Evolutionary conservation across 2,329 filamentous ascomycete genomes (phyloP).

Genomic region (Pestalotiopsis sp.): DNA sequence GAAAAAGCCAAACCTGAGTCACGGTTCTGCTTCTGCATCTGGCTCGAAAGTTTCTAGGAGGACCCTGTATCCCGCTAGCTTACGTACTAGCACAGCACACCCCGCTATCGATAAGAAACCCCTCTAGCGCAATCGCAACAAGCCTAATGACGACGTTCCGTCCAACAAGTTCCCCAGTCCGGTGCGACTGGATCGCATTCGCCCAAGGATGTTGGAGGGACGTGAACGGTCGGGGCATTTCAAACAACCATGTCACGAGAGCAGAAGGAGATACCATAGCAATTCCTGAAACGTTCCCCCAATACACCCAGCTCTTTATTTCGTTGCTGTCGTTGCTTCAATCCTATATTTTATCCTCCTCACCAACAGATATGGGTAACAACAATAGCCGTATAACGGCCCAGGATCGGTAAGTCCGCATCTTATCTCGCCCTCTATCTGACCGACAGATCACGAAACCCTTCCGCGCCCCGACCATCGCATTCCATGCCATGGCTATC

Average conservation of each 20-base stretch:
- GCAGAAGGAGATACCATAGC: neutral
- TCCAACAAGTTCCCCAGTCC: neutral
- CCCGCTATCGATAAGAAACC: conserved; percentile 12
- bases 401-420: conserved; percentile 88
- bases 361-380: conserved; percentile 49
- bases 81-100: neutral
- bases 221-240: neutral
- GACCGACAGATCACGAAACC: neutral
- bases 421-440: conserved; percentile 10
- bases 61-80: neutral
- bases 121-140: neutral
- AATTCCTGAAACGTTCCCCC: neutral
- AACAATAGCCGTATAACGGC: conserved; percentile 61
- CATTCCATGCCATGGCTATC: neutral
- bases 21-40: too few relatives aligned
- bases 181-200: neutral
- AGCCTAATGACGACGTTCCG: neutral
- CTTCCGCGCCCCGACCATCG: neutral
- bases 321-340: neutral
- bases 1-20: too few relatives aligned
- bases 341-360: neutral
- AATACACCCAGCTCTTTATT: neutral
- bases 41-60: neutral
- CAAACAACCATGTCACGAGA: neutral
- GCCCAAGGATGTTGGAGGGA: neutral